Base-by-base conservation (phyloP, 768 basidiomycete species). In the Rhizopogon roseolus region DNA sequence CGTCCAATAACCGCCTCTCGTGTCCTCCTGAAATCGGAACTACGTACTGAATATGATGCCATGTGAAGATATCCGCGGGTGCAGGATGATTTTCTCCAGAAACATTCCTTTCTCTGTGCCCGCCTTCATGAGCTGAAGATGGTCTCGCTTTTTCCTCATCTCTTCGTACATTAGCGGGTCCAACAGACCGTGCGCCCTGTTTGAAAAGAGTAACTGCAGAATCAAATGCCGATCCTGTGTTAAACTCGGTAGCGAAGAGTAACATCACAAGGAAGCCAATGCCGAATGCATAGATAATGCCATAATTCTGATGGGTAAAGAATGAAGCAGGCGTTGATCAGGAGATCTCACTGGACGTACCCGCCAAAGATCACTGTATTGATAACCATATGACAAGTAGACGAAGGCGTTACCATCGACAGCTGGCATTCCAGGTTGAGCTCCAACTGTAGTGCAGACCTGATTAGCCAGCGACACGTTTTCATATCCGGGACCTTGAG, bases 371-470 rank as follows among this genome's bases (percentile, higher is more conserved):
- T 85, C 54, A 71, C 64, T 57, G 57, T 72, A 64, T 69, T 57
- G 55, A 73, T 76, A 76, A 5, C 60, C 71, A 66, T 71, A 71
- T 52, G 69, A 73, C 57, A 84, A 44, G 50, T 61, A 8, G 60
- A 82, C 66, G 65, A 84, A 96, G 2, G 57, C 58, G 34, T 77
- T 76, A 4, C 93, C 92, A 25, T 76, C 62, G 37, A 93, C 90
- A 13, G 59, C 66, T n/a, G 66, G 63, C 50, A 83, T 75, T 1
- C 90, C 91, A 0, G 84, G 59, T 4, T 76, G 61, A 2, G 85
- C 77, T 5, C 93, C 91, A 6, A 85, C 74, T 0, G 84, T 78
- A 2, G 88, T 77, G 65, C 93, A 95, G 1, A 86, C 85, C 68
- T 92, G 91, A 63, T 93, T 90, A 1, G 59, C 66, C 14, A 85